These are phyloP conservation scores for Nyctanthes arbortristis DNA, from an alignment of 257 asterid species.

Conservation along the genomic window DNA sequence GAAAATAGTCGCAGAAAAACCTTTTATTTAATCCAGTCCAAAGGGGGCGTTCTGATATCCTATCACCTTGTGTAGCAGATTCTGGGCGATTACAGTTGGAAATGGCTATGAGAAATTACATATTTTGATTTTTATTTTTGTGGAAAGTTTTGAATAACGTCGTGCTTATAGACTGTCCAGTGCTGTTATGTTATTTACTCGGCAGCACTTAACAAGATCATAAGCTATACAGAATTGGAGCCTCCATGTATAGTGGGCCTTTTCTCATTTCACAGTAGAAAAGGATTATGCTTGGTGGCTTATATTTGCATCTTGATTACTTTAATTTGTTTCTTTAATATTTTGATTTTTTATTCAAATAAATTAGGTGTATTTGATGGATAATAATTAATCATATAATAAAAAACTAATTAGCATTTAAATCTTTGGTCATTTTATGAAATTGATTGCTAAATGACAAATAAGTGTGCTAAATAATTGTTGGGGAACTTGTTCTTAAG, in stretches of 20 bases:
- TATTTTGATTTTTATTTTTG: background rate
- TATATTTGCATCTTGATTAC: too few relatives aligned
- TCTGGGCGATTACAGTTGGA: slow-evolving; percentile 27
- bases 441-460: too few relatives aligned
- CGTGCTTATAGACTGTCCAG: slow-evolving; percentile 1
- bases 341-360: too few relatives aligned
- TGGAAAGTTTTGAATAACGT: background rate
- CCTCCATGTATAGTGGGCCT: background rate
- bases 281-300: background rate
- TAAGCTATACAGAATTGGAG: background rate
- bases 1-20: slow-evolving; percentile 6
- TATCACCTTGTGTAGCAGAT: slow-evolving; percentile 20
- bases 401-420: too few relatives aligned
- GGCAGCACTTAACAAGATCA: slow-evolving; percentile 5
- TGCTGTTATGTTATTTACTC: background rate
- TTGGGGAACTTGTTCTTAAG: too few relatives aligned
- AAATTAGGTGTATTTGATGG: too few relatives aligned
- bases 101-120: slow-evolving; percentile 23
- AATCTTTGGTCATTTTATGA: too few relatives aligned
- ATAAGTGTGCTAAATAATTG: too few relatives aligned
- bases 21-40: slow-evolving; percentile 7
- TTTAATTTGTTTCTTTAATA: too few relatives aligned
- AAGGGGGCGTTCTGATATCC: slow-evolving; percentile 27
- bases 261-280: background rate
- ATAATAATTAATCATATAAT: too few relatives aligned